Evolutionary conservation across 2,329 filamentous ascomycete species (phyloP).

Genomic region (Ophiostoma angusticollis): DNA sequence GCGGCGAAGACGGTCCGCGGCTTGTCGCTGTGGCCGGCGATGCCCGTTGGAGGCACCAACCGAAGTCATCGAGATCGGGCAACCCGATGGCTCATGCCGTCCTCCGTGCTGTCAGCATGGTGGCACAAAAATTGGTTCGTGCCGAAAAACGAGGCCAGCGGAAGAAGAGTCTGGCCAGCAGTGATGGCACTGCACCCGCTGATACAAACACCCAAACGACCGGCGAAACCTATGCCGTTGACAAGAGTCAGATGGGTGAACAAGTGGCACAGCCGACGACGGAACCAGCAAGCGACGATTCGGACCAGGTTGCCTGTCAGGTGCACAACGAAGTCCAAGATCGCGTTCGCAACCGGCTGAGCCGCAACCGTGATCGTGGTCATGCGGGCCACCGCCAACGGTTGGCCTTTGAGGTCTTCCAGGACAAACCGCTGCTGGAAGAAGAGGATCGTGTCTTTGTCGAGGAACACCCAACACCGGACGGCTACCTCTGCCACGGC

Average conservation of each 20-base stretch:
- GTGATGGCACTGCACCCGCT: conserved; percentile 14
- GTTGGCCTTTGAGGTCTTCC: conserved; percentile 49
- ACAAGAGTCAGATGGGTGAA: not conserved
- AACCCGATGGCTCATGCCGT: conserved; percentile 71
- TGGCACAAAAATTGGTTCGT: conserved; percentile 53
- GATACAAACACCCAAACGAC: not conserved
- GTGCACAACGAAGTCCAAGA: conserved; percentile 14
- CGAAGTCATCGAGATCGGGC: conserved; percentile 33
- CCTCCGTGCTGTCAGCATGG: conserved; percentile 70
- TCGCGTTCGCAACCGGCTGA: conserved; percentile 13
- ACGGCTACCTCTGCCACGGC: conserved; percentile 87
- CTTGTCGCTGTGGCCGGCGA: conserved; percentile 66
- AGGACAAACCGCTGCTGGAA: conserved; percentile 54
- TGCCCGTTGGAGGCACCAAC: conserved; percentile 53
- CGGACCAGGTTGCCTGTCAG: conserved; percentile 4
- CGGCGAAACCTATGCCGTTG: not conserved
- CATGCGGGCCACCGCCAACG: conserved; percentile 21
- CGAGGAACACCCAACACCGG: conserved; percentile 51
- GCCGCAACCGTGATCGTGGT: conserved; percentile 13
- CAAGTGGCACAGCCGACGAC: not conserved
- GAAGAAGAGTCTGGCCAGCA: conserved; percentile 1
- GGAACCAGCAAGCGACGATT: not conserved
- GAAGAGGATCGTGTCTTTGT: conserved; percentile 51
- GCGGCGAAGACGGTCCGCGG: conserved; percentile 33
- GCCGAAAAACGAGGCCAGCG: conserved; percentile 32